phyloP scores from a whole-genome alignment of 257 asterid species.

The Handroanthus guayacan region DNA sequence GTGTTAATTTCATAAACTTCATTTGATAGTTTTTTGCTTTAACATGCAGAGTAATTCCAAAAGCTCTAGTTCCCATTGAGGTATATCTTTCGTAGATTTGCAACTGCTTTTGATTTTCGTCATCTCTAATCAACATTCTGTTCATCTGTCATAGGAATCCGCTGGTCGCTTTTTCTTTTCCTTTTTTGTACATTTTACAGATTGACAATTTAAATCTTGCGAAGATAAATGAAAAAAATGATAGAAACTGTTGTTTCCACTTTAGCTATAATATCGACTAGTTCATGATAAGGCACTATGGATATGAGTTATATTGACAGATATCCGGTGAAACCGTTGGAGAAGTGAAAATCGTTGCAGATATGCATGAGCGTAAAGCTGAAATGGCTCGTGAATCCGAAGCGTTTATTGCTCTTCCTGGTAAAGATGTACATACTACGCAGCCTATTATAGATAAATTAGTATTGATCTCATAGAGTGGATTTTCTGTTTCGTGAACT shows the following conservation, averaged over 20 bases:
- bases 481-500: constrained; percentile 21
- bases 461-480: not conserved
- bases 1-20: not conserved
- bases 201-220: too few species aligned
- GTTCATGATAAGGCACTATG: constrained; percentile 10
- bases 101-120: not conserved
- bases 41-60: constrained; percentile 77
- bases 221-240: too few species aligned
- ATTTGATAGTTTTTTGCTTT: constrained; percentile 37
- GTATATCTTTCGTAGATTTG: constrained; percentile 36
- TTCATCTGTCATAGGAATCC: not conserved
- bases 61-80: constrained; percentile 80
- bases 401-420: constrained; percentile 86
- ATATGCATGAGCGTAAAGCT: constrained; percentile 90
- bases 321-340: constrained; percentile 78
- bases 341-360: constrained; percentile 69
- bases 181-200: too few species aligned
- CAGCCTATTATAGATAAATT: not conserved
- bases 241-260: too few species aligned
- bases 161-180: too few species aligned
- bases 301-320: constrained; percentile 47
- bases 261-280: too few species aligned
- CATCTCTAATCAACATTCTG: not conserved
- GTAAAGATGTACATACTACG: constrained; percentile 38
- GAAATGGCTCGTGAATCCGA: constrained; percentile 78